These are phyloP conservation scores for Papiliotrema nemorosa DNA, from an alignment of 1,284 basidiomycete species.

Conservation along the genomic window DNA sequence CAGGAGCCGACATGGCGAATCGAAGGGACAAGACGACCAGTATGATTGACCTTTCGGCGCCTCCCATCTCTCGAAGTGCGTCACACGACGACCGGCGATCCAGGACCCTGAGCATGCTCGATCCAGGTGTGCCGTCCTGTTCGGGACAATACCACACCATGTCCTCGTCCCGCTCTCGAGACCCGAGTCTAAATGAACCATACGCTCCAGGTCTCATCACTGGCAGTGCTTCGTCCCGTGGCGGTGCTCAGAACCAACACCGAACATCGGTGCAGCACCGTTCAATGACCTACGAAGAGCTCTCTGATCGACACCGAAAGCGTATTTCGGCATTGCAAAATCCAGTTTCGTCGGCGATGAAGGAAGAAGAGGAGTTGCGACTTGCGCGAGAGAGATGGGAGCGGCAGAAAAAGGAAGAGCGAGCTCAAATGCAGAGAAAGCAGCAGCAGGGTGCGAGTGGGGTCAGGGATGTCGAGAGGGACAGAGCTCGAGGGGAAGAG, in stretches of 20 bases:
- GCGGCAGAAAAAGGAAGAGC: slow-evolving; percentile 21
- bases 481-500: slow-evolving; percentile 5
- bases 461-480: slow-evolving; percentile 11
- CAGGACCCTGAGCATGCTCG: slow-evolving; percentile 6
- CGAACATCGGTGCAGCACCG: not conserved
- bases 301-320: slow-evolving; percentile 43
- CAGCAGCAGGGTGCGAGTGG: slow-evolving; percentile 11
- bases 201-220: not conserved
- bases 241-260: not conserved
- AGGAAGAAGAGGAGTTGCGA: slow-evolving; percentile 31
- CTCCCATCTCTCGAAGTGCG: not conserved
- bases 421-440: slow-evolving; percentile 20
- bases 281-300: slow-evolving; percentile 44
- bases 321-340: slow-evolving; percentile 42
- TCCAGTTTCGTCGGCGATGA: slow-evolving; percentile 35
- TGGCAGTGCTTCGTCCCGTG: slow-evolving; percentile 7
- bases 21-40: slow-evolving; percentile 29
- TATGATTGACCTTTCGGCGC: slow-evolving; percentile 25
- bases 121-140: not conserved
- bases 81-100: not conserved
- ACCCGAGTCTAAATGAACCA: not conserved
- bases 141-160: not conserved
- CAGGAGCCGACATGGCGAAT: not conserved
- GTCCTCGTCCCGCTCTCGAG: not conserved
- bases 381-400: slow-evolving; percentile 32